Conservation (phyloP, 331 rosid genomes). For the Acacia concinna region DNA sequence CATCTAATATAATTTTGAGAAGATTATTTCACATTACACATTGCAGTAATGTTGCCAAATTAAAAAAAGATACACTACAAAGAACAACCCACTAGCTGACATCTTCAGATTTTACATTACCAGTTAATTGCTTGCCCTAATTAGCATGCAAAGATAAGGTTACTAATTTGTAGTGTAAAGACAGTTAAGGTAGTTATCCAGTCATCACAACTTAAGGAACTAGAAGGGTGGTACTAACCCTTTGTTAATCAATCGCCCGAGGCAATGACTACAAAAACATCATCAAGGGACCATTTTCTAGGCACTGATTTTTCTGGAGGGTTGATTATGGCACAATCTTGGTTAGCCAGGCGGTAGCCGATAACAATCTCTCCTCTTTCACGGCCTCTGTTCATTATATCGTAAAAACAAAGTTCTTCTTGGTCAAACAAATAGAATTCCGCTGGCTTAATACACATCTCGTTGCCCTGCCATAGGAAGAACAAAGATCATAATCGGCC, state of each 20-base stretch:
- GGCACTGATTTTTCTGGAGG: slow-evolving; percentile 62
- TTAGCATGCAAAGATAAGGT: background rate
- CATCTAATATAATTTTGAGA: slow-evolving; percentile 19
- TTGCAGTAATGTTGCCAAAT: slow-evolving; percentile 21
- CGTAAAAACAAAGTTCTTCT: slow-evolving; percentile 82
- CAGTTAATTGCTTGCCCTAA: slow-evolving; percentile 11
- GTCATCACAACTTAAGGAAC: background rate
- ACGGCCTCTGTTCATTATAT: slow-evolving; percentile 86
- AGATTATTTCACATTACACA: slow-evolving; percentile 24
- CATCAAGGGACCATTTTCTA: slow-evolving; percentile 86
- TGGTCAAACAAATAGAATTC: slow-evolving; percentile 91
- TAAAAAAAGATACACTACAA: background rate
- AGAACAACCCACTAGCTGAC: slow-evolving; percentile 5
- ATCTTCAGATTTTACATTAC: background rate
- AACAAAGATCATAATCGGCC: slow-evolving; percentile 1
- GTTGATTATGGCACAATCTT: slow-evolving; percentile 82
- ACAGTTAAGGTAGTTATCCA: background rate
- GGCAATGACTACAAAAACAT: slow-evolving; percentile 82
- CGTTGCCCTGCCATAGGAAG: slow-evolving; percentile 69
- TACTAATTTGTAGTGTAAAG: background rate
- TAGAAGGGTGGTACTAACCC: slow-evolving; percentile 15
- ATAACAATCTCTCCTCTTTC: slow-evolving; percentile 80
- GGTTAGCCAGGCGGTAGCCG: slow-evolving; percentile 67
- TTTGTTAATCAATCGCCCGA: slow-evolving; percentile 52
- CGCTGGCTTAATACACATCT: slow-evolving; percentile 90